Conservation (phyloP, 1,284 basidiomycete species). For the Chiua sp. region DNA sequence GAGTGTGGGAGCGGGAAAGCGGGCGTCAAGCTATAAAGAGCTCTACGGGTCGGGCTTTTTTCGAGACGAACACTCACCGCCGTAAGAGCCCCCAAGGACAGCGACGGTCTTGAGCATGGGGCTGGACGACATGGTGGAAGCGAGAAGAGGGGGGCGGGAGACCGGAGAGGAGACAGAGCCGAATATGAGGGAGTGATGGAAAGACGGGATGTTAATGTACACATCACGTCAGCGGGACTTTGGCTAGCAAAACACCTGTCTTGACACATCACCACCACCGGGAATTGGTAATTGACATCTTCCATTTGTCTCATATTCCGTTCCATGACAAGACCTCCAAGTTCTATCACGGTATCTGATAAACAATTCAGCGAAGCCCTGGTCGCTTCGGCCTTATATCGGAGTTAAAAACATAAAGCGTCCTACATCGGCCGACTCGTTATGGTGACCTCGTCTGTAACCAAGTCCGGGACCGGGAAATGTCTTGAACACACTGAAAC, state of each 20-base stretch:
- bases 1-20: conserved; percentile 4
- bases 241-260: neutral
- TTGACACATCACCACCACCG: neutral
- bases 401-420: neutral
- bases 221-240: neutral
- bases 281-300: neutral
- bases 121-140: conserved; percentile 12
- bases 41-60: neutral
- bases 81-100: conserved; percentile 67
- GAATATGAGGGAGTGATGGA: neutral
- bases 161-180: neutral
- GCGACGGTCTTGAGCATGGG: conserved; percentile 46
- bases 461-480: no score
- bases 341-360: neutral
- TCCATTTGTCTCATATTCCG: no score
- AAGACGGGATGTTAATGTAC: neutral
- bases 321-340: no score
- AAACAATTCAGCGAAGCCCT: neutral
- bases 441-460: no score
- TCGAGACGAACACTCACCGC: conserved; percentile 43
- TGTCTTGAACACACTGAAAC: no score
- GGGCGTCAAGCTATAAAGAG: neutral
- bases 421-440: no score
- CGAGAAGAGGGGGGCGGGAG: conserved; percentile 4
- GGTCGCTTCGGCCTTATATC: neutral